phyloP scores from a whole-genome alignment of 2,329 filamentous ascomycete species.

The Pezicula carpinea region DNA sequence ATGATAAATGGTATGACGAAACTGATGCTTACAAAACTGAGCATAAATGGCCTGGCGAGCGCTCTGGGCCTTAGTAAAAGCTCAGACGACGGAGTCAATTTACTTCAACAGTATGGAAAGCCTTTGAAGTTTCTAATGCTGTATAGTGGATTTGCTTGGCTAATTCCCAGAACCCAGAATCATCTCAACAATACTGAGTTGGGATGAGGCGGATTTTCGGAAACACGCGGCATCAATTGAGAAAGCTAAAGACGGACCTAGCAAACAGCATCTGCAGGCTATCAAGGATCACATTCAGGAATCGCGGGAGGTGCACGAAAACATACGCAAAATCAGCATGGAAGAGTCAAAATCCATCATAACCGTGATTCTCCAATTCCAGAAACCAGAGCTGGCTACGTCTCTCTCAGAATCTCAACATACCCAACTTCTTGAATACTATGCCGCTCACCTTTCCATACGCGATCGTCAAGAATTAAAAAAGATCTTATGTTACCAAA shows the following conservation, averaged over 20 bases:
- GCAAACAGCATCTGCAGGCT: slow-evolving; percentile 55
- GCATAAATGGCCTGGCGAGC: slow-evolving; percentile 69
- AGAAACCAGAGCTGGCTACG: slow-evolving; percentile 39
- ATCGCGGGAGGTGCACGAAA: slow-evolving; percentile 52
- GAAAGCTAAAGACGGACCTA: slow-evolving; percentile 51
- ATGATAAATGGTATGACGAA: slow-evolving; percentile 76
- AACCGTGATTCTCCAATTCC: slow-evolving; percentile 55
- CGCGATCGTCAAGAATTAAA: slow-evolving; percentile 70
- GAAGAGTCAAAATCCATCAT: slow-evolving; percentile 55
- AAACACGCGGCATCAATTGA: slow-evolving; percentile 62
- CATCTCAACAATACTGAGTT: slow-evolving; percentile 66
- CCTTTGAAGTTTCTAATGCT: not conserved
- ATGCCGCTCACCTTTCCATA: slow-evolving; percentile 64
- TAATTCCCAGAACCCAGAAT: slow-evolving; percentile 48
- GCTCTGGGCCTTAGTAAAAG: slow-evolving; percentile 71
- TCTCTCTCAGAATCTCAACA: slow-evolving; percentile 58
- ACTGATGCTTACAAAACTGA: slow-evolving; percentile 72
- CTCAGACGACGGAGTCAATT: slow-evolving; percentile 74
- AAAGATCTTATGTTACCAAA: slow-evolving; percentile 59
- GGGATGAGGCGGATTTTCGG: slow-evolving; percentile 68
- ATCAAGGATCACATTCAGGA: slow-evolving; percentile 55
- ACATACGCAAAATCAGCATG: slow-evolving; percentile 51
- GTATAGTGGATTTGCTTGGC: no score
- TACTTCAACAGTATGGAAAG: slow-evolving; percentile 49
- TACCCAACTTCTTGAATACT: slow-evolving; percentile 61